Evolutionary conservation across 2,329 filamentous ascomycete genomes (phyloP).

Genomic region (Alternaria atra): DNA sequence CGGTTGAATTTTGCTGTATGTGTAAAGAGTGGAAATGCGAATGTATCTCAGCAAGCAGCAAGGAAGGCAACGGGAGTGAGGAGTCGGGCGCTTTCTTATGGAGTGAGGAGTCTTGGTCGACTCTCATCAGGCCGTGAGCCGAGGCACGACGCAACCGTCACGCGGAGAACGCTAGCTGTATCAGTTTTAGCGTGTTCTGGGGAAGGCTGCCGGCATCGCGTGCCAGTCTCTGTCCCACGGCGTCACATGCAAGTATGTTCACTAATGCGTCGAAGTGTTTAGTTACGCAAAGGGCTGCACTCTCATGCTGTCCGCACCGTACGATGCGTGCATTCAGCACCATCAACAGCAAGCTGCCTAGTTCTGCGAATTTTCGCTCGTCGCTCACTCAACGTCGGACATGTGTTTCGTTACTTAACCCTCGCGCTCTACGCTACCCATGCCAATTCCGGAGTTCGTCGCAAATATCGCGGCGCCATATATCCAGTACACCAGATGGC

Average conservation of each 20-base stretch:
- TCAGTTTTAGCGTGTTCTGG: conserved; percentile 20
- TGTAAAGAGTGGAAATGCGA: conserved; percentile 2
- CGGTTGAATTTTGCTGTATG: background rate
- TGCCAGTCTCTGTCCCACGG: conserved; percentile 11
- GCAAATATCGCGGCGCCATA: background rate
- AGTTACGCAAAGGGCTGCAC: background rate
- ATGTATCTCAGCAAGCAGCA: background rate
- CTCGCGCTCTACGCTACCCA: background rate
- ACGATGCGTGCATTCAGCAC: background rate
- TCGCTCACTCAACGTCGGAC: background rate
- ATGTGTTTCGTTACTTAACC: background rate
- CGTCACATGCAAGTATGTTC: conserved; percentile 29
- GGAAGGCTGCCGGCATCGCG: conserved; percentile 14
- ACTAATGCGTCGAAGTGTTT: conserved; percentile 10
- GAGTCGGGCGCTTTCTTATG: conserved; percentile 27
- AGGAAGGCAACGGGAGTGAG: conserved; percentile 13
- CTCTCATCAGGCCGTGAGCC: conserved; percentile 32
- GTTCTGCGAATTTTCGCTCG: conserved; percentile 3
- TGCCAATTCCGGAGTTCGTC: background rate
- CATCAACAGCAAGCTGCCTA: background rate
- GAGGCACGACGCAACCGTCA: conserved; percentile 29
- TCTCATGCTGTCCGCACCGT: background rate
- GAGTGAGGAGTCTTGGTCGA: conserved; percentile 31
- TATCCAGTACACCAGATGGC: background rate
- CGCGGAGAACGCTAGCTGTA: conserved; percentile 25